Conservation (phyloP, 1,284 basidiomycete species). For the Athelia sp. region DNA sequence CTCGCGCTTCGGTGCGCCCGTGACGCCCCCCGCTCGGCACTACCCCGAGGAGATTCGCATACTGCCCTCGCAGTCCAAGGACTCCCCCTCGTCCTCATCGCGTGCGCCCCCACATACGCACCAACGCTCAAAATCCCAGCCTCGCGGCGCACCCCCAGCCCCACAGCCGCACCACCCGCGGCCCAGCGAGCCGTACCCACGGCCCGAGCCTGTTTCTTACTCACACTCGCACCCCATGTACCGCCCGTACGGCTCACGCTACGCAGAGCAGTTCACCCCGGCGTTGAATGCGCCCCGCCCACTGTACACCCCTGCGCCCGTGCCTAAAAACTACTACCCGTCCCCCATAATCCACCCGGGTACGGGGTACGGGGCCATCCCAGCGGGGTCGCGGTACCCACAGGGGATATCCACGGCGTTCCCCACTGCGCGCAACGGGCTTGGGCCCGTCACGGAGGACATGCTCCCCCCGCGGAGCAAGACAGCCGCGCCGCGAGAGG, state of each 20-base stretch:
- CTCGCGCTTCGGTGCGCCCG: neutral
- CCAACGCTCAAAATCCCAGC: neutral
- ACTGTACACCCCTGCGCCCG: neutral
- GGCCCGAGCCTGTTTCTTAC: neutral
- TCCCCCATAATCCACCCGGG: neutral
- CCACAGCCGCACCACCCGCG: neutral
- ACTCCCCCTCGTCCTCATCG: too few relatives aligned
- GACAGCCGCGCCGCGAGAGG: neutral
- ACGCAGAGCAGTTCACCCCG: neutral
- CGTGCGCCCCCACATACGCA: neutral
- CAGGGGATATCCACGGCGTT: neutral
- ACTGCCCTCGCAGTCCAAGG: neutral
- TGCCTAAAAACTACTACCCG: neutral
- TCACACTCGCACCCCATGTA: neutral
- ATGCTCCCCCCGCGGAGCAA: too few relatives aligned
- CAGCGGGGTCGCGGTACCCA: neutral
- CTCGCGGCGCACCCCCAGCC: neutral
- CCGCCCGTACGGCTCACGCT: neutral
- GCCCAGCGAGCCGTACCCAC: neutral
- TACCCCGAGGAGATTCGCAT: neutral
- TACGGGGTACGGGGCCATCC: neutral
- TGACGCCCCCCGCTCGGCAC: neutral
- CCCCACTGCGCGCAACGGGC: neutral
- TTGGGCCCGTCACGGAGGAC: neutral
- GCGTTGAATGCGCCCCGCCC: neutral